These are phyloP conservation scores for Streptanthus diversifolius DNA, from an alignment of 345 rosid genomes.

Conservation along the genomic window DNA sequence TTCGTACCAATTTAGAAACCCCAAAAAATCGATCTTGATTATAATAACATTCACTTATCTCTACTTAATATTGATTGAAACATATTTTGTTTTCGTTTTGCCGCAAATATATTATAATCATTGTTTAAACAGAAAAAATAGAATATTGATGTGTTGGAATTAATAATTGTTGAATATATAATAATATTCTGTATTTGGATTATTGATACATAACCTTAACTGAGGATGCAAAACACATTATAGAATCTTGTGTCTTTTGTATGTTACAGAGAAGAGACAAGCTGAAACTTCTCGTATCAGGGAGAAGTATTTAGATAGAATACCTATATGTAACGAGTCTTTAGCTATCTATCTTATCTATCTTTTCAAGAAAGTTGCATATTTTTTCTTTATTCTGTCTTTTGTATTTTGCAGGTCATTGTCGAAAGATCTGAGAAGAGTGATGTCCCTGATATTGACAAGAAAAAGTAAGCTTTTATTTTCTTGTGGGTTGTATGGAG, in stretches of 20 bases:
- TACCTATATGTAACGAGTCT: constrained; percentile 47
- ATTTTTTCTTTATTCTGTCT: not conserved
- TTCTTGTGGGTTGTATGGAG: not conserved
- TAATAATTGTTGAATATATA: no score
- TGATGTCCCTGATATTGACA: constrained; percentile 95
- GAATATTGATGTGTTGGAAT: no score
- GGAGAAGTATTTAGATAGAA: constrained; percentile 96
- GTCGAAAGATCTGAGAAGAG: constrained; percentile 94
- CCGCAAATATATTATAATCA: not conserved
- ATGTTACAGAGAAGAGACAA: constrained; percentile 81
- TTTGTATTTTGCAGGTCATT: constrained; percentile 50
- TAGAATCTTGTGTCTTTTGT: not conserved
- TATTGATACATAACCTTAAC: not conserved
- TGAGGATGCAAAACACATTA: not conserved
- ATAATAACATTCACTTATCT: not conserved
- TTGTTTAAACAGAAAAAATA: no score
- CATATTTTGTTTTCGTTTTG: not conserved
- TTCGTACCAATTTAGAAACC: not conserved
- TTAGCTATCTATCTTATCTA: not conserved
- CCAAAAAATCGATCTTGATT: no score
- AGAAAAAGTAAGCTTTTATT: constrained; percentile 62
- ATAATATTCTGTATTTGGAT: no score
- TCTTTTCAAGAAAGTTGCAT: not conserved
- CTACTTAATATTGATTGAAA: not conserved
- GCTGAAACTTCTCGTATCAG: constrained; percentile 91